Evolutionary conservation across 2,329 filamentous ascomycete genomes (phyloP), one percentile per base, ranked within the genome.

Genomic region (Xylaria sp.): DNA sequence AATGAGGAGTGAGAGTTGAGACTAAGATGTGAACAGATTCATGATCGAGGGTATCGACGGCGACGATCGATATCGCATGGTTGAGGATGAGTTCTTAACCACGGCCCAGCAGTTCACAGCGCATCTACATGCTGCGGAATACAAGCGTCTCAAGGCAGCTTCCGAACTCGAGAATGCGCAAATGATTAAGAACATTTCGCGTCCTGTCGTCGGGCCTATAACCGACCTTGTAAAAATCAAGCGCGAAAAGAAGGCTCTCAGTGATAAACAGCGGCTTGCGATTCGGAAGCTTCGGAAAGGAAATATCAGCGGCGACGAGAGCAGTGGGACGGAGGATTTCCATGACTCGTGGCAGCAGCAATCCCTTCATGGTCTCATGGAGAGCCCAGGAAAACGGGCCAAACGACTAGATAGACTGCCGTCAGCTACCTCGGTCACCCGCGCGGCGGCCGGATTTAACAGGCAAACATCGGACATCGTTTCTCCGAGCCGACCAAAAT

Each of bases 31-130:
- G 15, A 6, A 9, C 55, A 87, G 85, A 29, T 81, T 81, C 72
- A 93, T 94, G 89, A 78, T 80, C 2, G 81, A 86, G 47, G 88
- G 87, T 2, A 74, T 84, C n/a, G 79, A 83, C 3, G 75, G 82
- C n/a, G 91, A 95, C 73, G 90, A 93, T 71, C 78, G 77, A 56
- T 94, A 86, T 75, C 88, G 90, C 69, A 93, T 94, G 89, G 91
- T 95, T 0, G 91, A 94, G 74, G 91, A 95, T 69, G 91, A 94
- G 67, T 86, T 95, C 65, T 77, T 89, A 19, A 78, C 83, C 15
- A 85, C 87, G 0, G 91, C 91, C 0, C 84, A 86, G 54, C 78
- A 80, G 2, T 94, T 91, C 75, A 94, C 91, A 0, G 83, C 84
- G 4, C 90, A 93, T 73, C 82, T 94, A 1, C 90, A 93, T 72